Evolutionary conservation across 192 early-diverging fungal genomes (phyloP).

Genomic region (Dimargaris cristalligena): DNA sequence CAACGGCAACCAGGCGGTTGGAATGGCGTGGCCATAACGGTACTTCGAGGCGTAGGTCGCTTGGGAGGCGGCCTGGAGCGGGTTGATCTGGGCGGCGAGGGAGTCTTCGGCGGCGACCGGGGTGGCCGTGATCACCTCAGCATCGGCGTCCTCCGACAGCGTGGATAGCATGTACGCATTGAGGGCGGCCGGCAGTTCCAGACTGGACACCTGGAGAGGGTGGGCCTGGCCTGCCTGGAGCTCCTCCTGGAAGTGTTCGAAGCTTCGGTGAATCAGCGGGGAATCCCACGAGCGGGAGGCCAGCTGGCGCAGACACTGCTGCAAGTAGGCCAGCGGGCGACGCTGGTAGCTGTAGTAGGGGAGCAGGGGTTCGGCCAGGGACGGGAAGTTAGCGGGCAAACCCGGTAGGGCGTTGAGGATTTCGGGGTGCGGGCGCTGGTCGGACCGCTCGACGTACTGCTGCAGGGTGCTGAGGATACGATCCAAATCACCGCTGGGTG

Average conservation of each 20-base stretch:
- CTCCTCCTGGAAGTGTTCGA: not conserved
- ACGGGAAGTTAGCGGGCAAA: slow-evolving; percentile 14
- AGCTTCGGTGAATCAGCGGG: not conserved
- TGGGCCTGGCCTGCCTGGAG: not conserved
- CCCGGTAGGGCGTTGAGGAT: slow-evolving; percentile 9
- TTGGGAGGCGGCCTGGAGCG: slow-evolving; percentile 12
- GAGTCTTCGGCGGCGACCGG: not conserved
- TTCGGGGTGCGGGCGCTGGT: not conserved
- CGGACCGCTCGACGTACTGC: slow-evolving; percentile 15
- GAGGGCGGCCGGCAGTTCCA: slow-evolving; percentile 16
- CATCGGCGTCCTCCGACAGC: not conserved
- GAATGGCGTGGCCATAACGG: not conserved
- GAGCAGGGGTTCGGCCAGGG: slow-evolving; percentile 20
- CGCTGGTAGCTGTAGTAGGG: slow-evolving; percentile 13
- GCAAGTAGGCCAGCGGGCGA: slow-evolving; percentile 18
- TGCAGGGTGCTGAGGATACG: slow-evolving; percentile 12
- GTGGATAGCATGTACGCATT: not conserved
- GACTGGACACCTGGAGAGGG: slow-evolving; percentile 15
- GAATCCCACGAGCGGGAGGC: slow-evolving; percentile 16
- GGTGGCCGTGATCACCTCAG: too few relatives aligned
- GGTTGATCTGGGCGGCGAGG: slow-evolving; percentile 16
- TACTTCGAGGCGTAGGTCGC: slow-evolving; percentile 2
- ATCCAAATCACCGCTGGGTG: slow-evolving; percentile 17
- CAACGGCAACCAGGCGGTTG: slow-evolving; percentile 2
- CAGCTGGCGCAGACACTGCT: slow-evolving; percentile 17